phyloP scores from a whole-genome alignment of 305 asterid genomes.

The Plantago coronopus region DNA sequence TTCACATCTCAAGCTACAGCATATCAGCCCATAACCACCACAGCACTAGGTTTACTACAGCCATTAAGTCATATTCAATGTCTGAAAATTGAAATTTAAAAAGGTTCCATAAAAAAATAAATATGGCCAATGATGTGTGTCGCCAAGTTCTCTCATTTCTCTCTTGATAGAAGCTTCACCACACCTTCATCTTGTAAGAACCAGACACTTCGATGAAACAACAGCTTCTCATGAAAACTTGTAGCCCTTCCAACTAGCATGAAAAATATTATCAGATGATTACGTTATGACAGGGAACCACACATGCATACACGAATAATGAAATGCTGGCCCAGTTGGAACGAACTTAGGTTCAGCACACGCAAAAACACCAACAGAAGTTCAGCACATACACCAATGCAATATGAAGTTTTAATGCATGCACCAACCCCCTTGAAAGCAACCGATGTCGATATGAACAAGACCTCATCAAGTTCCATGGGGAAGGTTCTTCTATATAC shows the following conservation, averaged over 20 bases:
- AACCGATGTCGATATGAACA: neutral
- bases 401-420: no score
- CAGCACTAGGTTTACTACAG: conserved; percentile 24
- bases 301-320: neutral
- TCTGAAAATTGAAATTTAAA: conserved; percentile 29
- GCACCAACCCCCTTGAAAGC: no score
- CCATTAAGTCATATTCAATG: conserved; percentile 34
- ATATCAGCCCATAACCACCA: conserved; percentile 24
- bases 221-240: conserved; percentile 31
- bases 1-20: conserved; percentile 45
- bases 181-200: conserved; percentile 21
- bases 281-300: neutral
- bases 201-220: conserved; percentile 38
- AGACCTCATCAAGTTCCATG: neutral
- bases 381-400: neutral
- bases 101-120: conserved; percentile 35
- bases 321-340: no score
- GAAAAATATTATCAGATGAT: conserved; percentile 24
- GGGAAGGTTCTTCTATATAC: no score
- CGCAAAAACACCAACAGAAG: neutral
- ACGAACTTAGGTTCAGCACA: neutral
- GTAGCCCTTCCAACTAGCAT: conserved; percentile 41
- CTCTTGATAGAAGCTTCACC: conserved; percentile 30
- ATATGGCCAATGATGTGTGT: conserved; percentile 35
- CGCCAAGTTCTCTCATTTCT: conserved; percentile 31